Conservation (phyloP, 1,284 basidiomycete species). For the Pisolithus thermaeus region DNA sequence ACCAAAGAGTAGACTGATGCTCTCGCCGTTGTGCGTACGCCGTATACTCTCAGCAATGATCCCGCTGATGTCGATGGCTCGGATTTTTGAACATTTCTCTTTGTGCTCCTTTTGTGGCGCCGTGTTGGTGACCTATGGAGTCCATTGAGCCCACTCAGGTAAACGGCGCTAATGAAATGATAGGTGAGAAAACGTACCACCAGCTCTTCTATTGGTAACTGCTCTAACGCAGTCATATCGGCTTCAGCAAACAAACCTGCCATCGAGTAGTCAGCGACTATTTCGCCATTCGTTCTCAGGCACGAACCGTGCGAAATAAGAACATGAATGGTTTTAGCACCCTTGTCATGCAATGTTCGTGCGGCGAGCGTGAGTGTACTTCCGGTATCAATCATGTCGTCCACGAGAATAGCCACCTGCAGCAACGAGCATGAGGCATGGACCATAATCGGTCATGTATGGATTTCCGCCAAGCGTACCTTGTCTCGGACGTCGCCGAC, state of each 20-base stretch:
- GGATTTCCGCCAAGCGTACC: conserved; percentile 35
- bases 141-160: neutral
- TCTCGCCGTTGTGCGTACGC: conserved; percentile 94
- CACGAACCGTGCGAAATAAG: conserved; percentile 85
- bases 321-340: conserved; percentile 85
- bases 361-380: conserved; percentile 83
- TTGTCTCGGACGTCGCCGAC: conserved; percentile 97
- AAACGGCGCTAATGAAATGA: neutral
- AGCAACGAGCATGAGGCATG: no score
- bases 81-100: conserved; percentile 53
- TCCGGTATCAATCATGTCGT: conserved; percentile 98
- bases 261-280: conserved; percentile 2
- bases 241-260: conserved; percentile 83
- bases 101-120: conserved; percentile 62
- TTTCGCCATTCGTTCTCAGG: conserved; percentile 2
- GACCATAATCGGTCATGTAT: neutral
- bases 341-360: conserved; percentile 80
- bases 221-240: conserved; percentile 71
- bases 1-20: conserved; percentile 76
- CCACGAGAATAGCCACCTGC: conserved; percentile 88
- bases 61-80: conserved; percentile 81
- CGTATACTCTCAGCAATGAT: conserved; percentile 96
- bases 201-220: conserved; percentile 80
- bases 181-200: conserved; percentile 53
- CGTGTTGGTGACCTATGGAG: conserved; percentile 72